A percentile compares a stretch with the other conserved stretches of the same genome.
phyloP scores from a whole-genome alignment of 306 rosid genomes.

The Trichosanthes truncata region DNA sequence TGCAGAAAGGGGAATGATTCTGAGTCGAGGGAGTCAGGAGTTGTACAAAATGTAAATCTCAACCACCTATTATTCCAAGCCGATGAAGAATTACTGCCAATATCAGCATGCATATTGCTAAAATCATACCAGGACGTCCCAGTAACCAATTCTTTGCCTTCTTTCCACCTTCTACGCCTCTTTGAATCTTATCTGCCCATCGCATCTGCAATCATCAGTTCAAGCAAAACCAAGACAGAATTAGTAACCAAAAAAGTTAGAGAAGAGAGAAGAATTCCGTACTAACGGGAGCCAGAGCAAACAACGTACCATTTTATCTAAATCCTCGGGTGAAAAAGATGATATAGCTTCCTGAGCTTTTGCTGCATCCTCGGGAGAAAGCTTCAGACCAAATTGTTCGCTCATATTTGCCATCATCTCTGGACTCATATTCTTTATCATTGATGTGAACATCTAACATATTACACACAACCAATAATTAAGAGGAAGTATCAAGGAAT shows the following conservation, averaged over 20 bases:
- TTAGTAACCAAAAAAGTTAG: not conserved
- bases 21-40: not conserved
- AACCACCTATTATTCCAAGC: constrained; percentile 77
- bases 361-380: constrained; percentile 76
- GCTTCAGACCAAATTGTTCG: constrained; percentile 81
- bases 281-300: not conserved
- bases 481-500: not conserved
- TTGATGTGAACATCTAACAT: constrained; percentile 82
- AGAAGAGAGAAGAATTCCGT: not conserved
- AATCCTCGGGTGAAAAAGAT: constrained; percentile 68
- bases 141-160: constrained; percentile 83
- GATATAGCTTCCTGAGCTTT: constrained; percentile 86
- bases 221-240: not conserved
- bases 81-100: constrained; percentile 75
- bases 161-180: constrained; percentile 65
- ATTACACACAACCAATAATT: constrained; percentile 13
- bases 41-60: constrained; percentile 4
- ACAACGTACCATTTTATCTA: constrained; percentile 76
- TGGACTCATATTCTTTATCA: constrained; percentile 92
- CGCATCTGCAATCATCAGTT: constrained; percentile 41
- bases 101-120: constrained; percentile 79
- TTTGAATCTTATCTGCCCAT: constrained; percentile 87
- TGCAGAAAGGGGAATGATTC: not conserved
- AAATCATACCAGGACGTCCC: constrained; percentile 66
- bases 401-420: constrained; percentile 95